Percentiles rank a stretch among this genome's conserved stretches.
Evolutionary conservation across 2,329 filamentous ascomycete species (phyloP).

Genomic region (Colletotrichum abscissum): DNA sequence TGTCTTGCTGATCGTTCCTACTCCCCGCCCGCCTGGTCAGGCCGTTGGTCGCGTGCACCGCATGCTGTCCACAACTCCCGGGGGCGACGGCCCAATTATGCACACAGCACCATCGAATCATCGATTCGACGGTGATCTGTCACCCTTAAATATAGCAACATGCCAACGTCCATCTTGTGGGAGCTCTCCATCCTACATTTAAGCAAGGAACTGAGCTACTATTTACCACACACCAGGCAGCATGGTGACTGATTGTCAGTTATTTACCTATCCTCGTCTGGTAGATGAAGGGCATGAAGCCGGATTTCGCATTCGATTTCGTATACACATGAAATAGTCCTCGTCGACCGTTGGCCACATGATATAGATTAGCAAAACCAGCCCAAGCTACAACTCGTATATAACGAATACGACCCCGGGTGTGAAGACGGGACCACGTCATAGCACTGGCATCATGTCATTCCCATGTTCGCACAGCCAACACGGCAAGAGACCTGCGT

Average conservation of each 20-base stretch:
- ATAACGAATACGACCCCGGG: neutral
- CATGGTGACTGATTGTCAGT: too few species aligned
- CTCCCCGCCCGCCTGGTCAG: neutral
- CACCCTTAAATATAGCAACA: conserved; percentile 24
- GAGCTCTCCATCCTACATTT: neutral
- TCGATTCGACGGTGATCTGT: conserved; percentile 16
- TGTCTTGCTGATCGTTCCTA: neutral
- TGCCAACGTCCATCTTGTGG: neutral
- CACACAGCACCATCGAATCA: neutral
- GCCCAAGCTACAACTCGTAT: neutral
- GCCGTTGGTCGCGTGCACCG: neutral
- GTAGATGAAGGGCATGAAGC: neutral
- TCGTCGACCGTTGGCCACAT: neutral
- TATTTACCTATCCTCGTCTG: neutral
- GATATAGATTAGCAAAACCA: neutral
- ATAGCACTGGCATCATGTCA: neutral
- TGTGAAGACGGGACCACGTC: neutral
- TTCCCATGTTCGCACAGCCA: neutral
- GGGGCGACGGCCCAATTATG: neutral
- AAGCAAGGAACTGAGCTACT: neutral
- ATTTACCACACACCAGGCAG: too few species aligned
- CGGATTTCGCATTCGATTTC: neutral
- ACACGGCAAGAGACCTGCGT: neutral
- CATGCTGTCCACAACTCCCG: neutral
- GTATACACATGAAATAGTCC: neutral